Base-by-base conservation (phyloP, 2,329 filamentous ascomycete species). In the Tolypocladium capitatum region DNA sequence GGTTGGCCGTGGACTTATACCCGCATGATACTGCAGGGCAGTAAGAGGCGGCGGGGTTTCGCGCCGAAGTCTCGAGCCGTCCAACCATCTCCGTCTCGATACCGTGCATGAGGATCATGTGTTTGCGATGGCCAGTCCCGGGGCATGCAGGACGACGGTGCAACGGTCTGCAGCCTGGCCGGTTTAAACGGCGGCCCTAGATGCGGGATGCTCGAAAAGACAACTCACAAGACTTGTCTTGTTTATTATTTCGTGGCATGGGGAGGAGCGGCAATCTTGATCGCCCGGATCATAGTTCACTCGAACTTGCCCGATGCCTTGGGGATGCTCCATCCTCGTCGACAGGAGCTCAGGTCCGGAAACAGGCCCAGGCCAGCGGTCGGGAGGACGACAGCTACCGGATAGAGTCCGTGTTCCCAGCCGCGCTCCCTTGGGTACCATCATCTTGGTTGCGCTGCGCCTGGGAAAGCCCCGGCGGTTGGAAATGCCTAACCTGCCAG, bases 91-190 rank as follows among this genome's bases (percentile, higher is more conserved):
- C 21, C 30, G 30, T 34, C 43, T 18, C 24, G 24, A 43, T n/a
- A 43, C 40, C 34, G 35, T 48, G 42, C 47, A 48, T 48, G 43
- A 35, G 43, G n/a, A 48, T 40, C 42, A 45, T 48, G 28, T 38
- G 42, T 16, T 41, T 45, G 42, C 2, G 38, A 27, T n/a, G 4
- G 21, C 38, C 24, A 16, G 24, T 18, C n/a, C 24, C 16, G 2
- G 24, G 4, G 24, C 16, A 28, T 30, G 24, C 9, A 3, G 24
- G 24, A 24, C 14, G 24, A 41, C 16, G 33, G 24, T 30, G 16
- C 24, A 28, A 42, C 38, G 28, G n/a, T 27, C 18, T 9, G n/a
- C 1, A 11, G 24, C 24, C 8, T 11, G 6, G 18, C 35, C 18
- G 18, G 6, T 21, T 6, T 13, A 21, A 20, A 36, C 20, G 18